Base-by-base conservation (phyloP, 495 filamentous ascomycete genomes). In the Talaromyces trachyspermus region DNA sequence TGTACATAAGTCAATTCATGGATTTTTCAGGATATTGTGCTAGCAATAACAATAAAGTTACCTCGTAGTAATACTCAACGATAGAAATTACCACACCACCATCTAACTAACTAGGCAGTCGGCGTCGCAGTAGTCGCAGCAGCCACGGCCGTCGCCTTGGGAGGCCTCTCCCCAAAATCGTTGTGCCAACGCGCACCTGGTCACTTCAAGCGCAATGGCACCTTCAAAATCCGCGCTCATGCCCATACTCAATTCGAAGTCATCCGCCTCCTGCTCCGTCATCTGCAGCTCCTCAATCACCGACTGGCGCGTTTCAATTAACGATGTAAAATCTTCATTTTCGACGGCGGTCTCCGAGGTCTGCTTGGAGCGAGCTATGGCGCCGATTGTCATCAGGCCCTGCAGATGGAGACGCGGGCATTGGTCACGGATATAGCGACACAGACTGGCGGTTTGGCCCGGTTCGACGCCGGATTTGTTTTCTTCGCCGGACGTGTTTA, bases 181-280 rank as follows among this genome's bases (percentile, higher is more conserved):
- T 88, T 52, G 85, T 96, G 3, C 92, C 92, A 15, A 98, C 80
- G n/a, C 92, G 73, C n/a, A 98, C 90, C 74, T 97, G 87, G 53
- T 79, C 77, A 70, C 89, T 94, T 0, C 94, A 68, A 84, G 65
- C 12, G 58, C 62, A 63, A 98, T 85, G 11, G 91, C 92, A 1
- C 83, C 85, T 68, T 97, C 94, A 61, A 86, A 98, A 70, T 98
- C 92, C 57, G 81, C 79, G 61, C 89, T 95, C 92, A 98, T 98
- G 2, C 81, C 81, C 81, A 85, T 85, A 62, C 79, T 83, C 55
- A 85, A 58, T 59, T 85, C 81, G 60, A 83, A 54, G 46, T 69
- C 60, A 20, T 63, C 67, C 25, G 68, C 58, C 15, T 43, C 51
- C 7, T 58, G 62, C n/a, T 50, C 37, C 4, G 55, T 37, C 42